Evolutionary conservation across 129 eudicot species (phyloP).

Genomic region (Lactuca sativa): DNA sequence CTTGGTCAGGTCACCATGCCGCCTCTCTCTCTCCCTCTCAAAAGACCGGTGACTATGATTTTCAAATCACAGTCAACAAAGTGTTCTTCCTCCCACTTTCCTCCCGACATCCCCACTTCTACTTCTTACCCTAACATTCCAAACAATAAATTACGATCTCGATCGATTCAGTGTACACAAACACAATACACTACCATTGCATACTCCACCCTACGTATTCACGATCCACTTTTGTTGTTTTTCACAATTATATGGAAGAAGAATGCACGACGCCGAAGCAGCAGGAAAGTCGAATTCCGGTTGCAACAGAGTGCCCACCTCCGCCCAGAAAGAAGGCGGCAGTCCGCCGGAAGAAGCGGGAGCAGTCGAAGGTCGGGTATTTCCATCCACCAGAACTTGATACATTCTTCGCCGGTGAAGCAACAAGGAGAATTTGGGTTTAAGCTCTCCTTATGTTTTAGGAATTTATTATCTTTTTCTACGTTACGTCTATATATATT

Average conservation of each 20-base stretch:
- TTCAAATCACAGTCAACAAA: neutral
- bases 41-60: neutral
- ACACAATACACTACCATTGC: neutral
- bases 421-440: neutral
- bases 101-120: neutral
- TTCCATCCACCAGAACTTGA: neutral
- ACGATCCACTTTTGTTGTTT: neutral
- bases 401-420: neutral
- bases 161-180: neutral
- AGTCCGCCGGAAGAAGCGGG: neutral
- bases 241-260: neutral
- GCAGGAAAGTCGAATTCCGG: constrained; percentile 1
- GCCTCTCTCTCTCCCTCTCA: neutral
- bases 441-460: neutral
- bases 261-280: neutral
- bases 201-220: neutral
- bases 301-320: neutral
- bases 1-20: neutral
- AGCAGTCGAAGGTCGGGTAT: neutral
- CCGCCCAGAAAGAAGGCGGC: neutral
- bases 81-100: neutral
- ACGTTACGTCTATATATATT: neutral
- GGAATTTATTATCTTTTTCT: neutral
- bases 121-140: neutral
- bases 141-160: neutral